phyloP scores from a whole-genome alignment of 257 asterid species.

The Mitragyna speciosa region DNA sequence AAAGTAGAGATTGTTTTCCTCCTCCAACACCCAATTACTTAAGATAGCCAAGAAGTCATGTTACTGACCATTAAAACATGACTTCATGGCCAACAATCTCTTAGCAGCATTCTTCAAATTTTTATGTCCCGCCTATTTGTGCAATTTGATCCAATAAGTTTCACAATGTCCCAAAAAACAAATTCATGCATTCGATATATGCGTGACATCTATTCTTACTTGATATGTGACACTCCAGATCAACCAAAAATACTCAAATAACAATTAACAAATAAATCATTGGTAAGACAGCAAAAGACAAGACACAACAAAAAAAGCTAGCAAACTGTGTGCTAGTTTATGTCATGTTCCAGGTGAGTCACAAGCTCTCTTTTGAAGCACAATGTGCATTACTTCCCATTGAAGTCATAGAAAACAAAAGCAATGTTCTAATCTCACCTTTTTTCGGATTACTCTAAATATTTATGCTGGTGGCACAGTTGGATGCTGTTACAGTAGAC shows the following conservation, averaged over 20 bases:
- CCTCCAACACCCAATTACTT: background rate
- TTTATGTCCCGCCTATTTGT: background rate
- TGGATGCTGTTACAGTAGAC: conserved; percentile 55
- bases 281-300: background rate
- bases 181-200: background rate
- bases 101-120: background rate
- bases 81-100: background rate
- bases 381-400: background rate
- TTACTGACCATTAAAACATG: background rate
- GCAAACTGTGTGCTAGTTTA: conserved; percentile 66
- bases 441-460: background rate
- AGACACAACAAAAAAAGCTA: background rate
- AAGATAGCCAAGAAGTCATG: background rate
- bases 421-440: background rate
- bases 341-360: conserved; percentile 72
- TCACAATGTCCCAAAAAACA: background rate
- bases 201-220: too few relatives aligned
- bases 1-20: background rate
- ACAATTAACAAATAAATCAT: background rate
- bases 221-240: background rate
- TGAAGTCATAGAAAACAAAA: background rate
- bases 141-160: background rate
- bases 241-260: background rate
- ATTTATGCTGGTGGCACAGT: conserved; percentile 37
- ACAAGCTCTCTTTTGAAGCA: background rate